phyloP scores from a whole-genome alignment of 495 filamentous ascomycete genomes.

The Neurospora sp. region DNA sequence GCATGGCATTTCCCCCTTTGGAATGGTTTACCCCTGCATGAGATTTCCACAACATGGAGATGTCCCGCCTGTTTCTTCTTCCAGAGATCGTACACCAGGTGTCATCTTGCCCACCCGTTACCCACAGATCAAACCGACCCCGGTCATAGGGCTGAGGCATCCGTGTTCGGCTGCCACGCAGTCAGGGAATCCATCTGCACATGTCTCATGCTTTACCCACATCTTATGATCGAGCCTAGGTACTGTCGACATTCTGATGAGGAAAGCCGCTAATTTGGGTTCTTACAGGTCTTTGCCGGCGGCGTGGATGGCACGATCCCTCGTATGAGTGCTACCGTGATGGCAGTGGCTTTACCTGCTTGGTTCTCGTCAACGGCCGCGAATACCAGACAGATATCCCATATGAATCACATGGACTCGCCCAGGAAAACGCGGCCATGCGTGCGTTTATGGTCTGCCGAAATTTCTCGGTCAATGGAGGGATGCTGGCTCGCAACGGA shows the following conservation, averaged over 20 bases:
- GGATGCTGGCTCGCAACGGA: slow-evolving; percentile 74
- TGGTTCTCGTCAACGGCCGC: slow-evolving; percentile 89
- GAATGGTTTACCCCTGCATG: slow-evolving; percentile 17
- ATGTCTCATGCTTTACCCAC: background rate
- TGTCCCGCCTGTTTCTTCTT: slow-evolving; percentile 15
- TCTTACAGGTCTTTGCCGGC: slow-evolving; percentile 80
- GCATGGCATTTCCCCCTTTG: slow-evolving; percentile 16
- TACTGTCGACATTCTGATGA: background rate
- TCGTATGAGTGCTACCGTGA: slow-evolving; percentile 73
- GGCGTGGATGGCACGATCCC: slow-evolving; percentile 91
- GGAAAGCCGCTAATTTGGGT: slow-evolving; percentile 28
- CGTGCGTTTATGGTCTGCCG: slow-evolving; percentile 96
- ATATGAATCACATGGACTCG: slow-evolving; percentile 69
- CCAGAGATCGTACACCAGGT: slow-evolving; percentile 13
- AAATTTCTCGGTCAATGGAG: slow-evolving; percentile 97
- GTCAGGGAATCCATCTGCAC: slow-evolving; percentile 6
- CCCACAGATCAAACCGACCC: slow-evolving; percentile 7
- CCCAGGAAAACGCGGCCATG: slow-evolving; percentile 92
- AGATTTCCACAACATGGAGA: slow-evolving; percentile 18
- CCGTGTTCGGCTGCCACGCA: slow-evolving; percentile 40
- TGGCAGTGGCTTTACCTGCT: slow-evolving; percentile 71
- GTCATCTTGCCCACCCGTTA: slow-evolving; percentile 5
- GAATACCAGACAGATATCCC: slow-evolving; percentile 89
- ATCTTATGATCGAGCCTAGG: background rate
- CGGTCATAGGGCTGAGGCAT: slow-evolving; percentile 25